Percentiles rank a stretch among this genome's conserved stretches.
phyloP scores from a whole-genome alignment of 805 yeast genomes.

The Ogataea populi-albae region DNA sequence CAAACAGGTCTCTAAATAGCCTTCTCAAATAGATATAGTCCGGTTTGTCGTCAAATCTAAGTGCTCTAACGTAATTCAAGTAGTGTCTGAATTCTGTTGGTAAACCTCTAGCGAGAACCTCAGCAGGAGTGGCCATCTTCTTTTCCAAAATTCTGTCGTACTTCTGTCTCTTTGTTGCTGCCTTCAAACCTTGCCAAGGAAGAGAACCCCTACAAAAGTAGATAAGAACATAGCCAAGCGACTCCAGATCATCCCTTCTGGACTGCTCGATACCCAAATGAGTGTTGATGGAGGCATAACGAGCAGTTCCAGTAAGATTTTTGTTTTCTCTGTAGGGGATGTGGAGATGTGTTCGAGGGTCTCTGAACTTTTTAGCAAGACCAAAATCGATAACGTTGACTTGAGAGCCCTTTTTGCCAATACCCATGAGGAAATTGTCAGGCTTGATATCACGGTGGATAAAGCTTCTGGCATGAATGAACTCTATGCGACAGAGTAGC shows the following conservation, averaged over 20 bases:
- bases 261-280: conserved; percentile 96
- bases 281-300: conserved; percentile 93
- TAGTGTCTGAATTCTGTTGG: conserved; percentile 89
- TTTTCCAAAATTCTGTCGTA: conserved; percentile 95
- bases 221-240: conserved; percentile 89
- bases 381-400: conserved; percentile 95
- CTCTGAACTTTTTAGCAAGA: conserved; percentile 88
- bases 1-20: conserved; percentile 82
- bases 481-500: conserved; percentile 89
- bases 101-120: conserved; percentile 82
- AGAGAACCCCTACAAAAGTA: conserved; percentile 93
- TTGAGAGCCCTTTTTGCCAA: conserved; percentile 91
- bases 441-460: conserved; percentile 84
- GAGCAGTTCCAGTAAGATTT: conserved; percentile 94
- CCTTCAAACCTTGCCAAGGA: conserved; percentile 99
- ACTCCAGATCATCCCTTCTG: conserved; percentile 94
- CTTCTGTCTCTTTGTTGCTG: conserved; percentile 94
- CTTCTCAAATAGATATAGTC: conserved; percentile 88
- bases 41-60: conserved; percentile 94
- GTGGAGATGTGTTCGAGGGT: conserved; percentile 89
- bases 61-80: conserved; percentile 82
- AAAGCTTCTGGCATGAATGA: conserved; percentile 91
- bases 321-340: conserved; percentile 96
- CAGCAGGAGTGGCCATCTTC: conserved; percentile 86
- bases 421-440: conserved; percentile 82